A percentile compares a stretch with the other conserved stretches of the same genome.
phyloP scores from a whole-genome alignment of 2,329 filamentous ascomycete species.

The Ceratocystis eucalypticola region DNA sequence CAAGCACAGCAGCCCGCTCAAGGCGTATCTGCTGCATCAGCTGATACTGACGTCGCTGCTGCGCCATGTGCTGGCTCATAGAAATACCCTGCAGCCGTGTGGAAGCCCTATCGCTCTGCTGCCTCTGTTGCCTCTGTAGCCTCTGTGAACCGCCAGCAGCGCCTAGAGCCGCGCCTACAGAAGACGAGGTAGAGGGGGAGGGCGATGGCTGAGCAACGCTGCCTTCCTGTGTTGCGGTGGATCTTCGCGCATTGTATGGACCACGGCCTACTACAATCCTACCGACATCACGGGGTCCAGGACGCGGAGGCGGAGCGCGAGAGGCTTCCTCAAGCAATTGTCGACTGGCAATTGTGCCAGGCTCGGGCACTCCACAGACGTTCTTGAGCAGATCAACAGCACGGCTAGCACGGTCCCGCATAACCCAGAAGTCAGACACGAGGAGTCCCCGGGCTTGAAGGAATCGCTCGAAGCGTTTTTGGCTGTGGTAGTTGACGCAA shows the following conservation, averaged over 20 bases:
- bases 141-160: too few relatives aligned
- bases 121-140: neutral
- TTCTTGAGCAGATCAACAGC: conserved; percentile 17
- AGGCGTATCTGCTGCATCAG: conserved; percentile 1
- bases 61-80: neutral
- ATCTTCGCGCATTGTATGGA: neutral
- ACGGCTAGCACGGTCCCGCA: conserved; percentile 17
- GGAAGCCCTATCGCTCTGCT: neutral
- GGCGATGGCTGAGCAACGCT: neutral
- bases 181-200: neutral
- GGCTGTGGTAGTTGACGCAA: conserved; percentile 29
- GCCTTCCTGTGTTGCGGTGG: neutral
- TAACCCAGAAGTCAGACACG: conserved; percentile 18
- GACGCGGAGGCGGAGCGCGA: conserved; percentile 9
- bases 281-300: conserved; percentile 13
- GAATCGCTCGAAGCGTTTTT: conserved; percentile 55
- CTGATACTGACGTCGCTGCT: conserved; percentile 1
- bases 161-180: neutral
- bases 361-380: conserved; percentile 19
- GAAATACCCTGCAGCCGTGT: neutral
- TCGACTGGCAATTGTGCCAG: conserved; percentile 15
- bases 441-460: conserved; percentile 44
- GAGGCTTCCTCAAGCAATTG: conserved; percentile 16
- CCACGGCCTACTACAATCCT: conserved; percentile 9
- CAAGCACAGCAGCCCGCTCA: neutral